These are phyloP conservation scores for Pseudovirgaria hyperparasitica DNA, from an alignment of 2,329 filamentous ascomycete species.

Conservation along the genomic window DNA sequence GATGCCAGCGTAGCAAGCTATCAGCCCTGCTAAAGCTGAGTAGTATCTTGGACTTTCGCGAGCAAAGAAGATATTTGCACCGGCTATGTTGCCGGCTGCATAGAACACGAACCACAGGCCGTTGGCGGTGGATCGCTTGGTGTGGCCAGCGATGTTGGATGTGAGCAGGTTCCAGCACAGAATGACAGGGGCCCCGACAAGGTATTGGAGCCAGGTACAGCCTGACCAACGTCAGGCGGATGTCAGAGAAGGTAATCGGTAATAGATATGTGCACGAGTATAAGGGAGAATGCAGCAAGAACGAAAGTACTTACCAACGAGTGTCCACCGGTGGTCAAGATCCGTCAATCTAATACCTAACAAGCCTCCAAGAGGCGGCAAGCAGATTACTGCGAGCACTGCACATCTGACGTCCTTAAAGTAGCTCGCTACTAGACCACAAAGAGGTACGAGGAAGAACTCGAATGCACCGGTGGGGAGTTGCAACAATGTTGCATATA, in stretches of 20 bases:
- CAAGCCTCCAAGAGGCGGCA: constrained; percentile 36
- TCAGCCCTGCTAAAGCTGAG: constrained; percentile 30
- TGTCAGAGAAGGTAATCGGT: no score
- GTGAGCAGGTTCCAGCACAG: constrained; percentile 39
- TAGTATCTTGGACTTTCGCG: constrained; percentile 31
- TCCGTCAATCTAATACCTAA: constrained; percentile 37
- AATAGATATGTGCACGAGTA: no score
- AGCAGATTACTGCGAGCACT: constrained; percentile 25
- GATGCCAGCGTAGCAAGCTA: constrained; percentile 32
- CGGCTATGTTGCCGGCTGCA: constrained; percentile 36
- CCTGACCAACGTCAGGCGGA: no score
- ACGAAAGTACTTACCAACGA: constrained; percentile 24
- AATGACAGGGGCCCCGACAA: constrained; percentile 38
- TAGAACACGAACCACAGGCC: constrained; percentile 38
- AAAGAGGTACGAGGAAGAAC: constrained; percentile 24
- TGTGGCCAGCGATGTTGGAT: constrained; percentile 34
- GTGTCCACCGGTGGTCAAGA: constrained; percentile 32
- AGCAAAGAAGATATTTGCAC: constrained; percentile 35
- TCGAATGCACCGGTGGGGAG: constrained; percentile 33
- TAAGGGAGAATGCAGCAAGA: background rate
- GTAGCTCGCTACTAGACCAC: constrained; percentile 20
- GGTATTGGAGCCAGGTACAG: constrained; percentile 41
- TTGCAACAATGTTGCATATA: constrained; percentile 30
- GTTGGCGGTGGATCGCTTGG: constrained; percentile 37
- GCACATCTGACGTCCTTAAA: constrained; percentile 17